Percentiles rank a stretch among this genome's conserved stretches.
Evolutionary conservation across 106 monocot species (phyloP).

Genomic region (Ottelia alismoides): DNA sequence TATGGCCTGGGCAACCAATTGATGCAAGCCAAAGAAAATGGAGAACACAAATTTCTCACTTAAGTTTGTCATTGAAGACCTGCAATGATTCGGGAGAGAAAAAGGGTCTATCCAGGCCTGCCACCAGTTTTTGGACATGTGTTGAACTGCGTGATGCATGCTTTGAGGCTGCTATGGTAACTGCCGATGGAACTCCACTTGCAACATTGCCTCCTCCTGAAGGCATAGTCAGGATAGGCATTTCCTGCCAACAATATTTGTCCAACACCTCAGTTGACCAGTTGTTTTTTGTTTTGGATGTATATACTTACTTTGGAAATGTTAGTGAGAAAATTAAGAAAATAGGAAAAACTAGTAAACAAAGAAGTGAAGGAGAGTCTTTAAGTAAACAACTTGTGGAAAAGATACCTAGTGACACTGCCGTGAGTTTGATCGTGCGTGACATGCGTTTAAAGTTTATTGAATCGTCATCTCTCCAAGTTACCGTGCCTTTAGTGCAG

Average conservation of each 20-base stretch:
- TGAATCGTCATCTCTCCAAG: slow-evolving; percentile 33
- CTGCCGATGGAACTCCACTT: slow-evolving; percentile 80
- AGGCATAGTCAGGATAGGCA: slow-evolving; percentile 87
- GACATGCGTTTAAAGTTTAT: slow-evolving; percentile 61
- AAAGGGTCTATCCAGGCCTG: slow-evolving; percentile 12
- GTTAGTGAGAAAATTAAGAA: slow-evolving; percentile 72
- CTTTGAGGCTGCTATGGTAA: slow-evolving; percentile 96
- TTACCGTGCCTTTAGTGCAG: slow-evolving; percentile 58
- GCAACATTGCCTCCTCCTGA: slow-evolving; percentile 79
- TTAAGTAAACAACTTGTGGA: slow-evolving; percentile 36
- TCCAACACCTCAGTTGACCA: slow-evolving; percentile 94
- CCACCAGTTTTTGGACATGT: slow-evolving; percentile 63
- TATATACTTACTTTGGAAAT: slow-evolving; percentile 77
- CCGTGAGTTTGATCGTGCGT: slow-evolving; percentile 62
- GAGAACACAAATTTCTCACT: slow-evolving; percentile 45
- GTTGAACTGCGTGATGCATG: slow-evolving; percentile 62
- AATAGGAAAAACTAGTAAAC: slow-evolving; percentile 31
- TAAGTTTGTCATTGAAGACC: slow-evolving; percentile 84
- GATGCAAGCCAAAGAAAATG: slow-evolving; percentile 94
- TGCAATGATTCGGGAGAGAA: slow-evolving; percentile 6
- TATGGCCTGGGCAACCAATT: slow-evolving; percentile 83
- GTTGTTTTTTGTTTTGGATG: slow-evolving; percentile 80
- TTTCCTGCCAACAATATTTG: slow-evolving; percentile 55
- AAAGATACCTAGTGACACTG: slow-evolving; percentile 84
- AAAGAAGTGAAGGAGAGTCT: slow-evolving; percentile 9